Conservation (phyloP, 2,329 filamentous ascomycete species). For the Aspergillus floridensis region DNA sequence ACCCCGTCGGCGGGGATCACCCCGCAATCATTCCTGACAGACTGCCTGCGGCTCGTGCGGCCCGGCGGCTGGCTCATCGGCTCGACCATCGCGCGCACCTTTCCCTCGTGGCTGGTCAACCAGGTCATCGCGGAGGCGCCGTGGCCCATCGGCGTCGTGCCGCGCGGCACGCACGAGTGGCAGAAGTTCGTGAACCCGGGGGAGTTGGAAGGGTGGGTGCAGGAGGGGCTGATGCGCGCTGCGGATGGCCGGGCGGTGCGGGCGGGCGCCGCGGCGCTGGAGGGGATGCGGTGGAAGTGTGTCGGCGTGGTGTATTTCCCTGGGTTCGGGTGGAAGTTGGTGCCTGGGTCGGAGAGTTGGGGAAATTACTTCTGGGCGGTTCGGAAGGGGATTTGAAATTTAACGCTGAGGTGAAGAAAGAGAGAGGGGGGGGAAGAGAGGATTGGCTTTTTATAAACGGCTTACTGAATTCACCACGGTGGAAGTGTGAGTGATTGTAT, state of each 20-base stretch:
- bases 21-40: constrained; percentile 63
- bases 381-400: constrained; percentile 49
- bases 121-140: constrained; percentile 85
- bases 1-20: constrained; percentile 69
- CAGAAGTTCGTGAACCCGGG: constrained; percentile 86
- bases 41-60: constrained; percentile 62
- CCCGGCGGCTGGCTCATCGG: constrained; percentile 92
- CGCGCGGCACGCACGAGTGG: constrained; percentile 94
- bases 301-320: constrained; percentile 90
- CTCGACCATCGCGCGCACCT: constrained; percentile 87
- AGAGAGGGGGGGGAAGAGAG: no score
- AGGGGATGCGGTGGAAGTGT: constrained; percentile 57
- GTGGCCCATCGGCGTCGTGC: constrained; percentile 71
- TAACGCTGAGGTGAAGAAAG: no score
- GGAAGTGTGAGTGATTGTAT: neutral
- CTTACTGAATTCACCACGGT: no score
- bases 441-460: no score
- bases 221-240: constrained; percentile 50
- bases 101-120: constrained; percentile 86
- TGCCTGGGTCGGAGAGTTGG: constrained; percentile 74
- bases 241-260: constrained; percentile 34
- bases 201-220: constrained; percentile 55
- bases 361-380: constrained; percentile 97
- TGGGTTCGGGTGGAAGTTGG: constrained; percentile 82
- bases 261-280: constrained; percentile 26